phyloP scores from a whole-genome alignment of 345 rosid genomes.

The Clarkia xantiana region DNA sequence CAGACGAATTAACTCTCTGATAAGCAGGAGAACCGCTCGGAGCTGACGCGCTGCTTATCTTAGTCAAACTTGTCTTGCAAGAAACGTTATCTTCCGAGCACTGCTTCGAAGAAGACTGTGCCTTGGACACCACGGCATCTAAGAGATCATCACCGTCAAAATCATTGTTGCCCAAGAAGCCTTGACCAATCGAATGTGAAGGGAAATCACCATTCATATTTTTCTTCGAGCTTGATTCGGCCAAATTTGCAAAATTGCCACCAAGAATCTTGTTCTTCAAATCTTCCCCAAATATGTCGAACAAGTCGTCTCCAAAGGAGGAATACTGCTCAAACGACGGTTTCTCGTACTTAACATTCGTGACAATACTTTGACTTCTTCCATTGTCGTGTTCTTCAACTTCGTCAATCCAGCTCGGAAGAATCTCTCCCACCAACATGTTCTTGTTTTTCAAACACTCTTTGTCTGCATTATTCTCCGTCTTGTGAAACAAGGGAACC shows the following conservation, averaged over 20 bases:
- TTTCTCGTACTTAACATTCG: constrained; percentile 17
- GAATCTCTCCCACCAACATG: constrained; percentile 16
- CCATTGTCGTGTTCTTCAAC: constrained; percentile 17
- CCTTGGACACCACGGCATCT: constrained; percentile 85
- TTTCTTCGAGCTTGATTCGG: constrained; percentile 20
- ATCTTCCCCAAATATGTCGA: constrained; percentile 66
- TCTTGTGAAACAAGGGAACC: too few species aligned
- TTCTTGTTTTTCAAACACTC: constrained; percentile 7
- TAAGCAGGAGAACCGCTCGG: constrained; percentile 29
- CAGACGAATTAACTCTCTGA: constrained; percentile 18
- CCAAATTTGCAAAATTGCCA: constrained; percentile 21
- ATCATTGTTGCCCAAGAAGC: not conserved
- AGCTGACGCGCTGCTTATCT: constrained; percentile 40
- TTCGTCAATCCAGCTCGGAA: constrained; percentile 9
- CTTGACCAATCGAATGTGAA: too few species aligned
- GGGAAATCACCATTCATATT: constrained; percentile 1
- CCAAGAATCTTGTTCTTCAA: constrained; percentile 41
- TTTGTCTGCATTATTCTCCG: too few species aligned
- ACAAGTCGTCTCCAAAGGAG: constrained; percentile 53
- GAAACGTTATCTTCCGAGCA: constrained; percentile 57
- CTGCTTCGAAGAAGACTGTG: constrained; percentile 44
- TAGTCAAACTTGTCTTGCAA: constrained; percentile 55
- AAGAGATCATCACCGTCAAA: constrained; percentile 49
- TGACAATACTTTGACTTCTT: constrained; percentile 8
- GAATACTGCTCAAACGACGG: constrained; percentile 17